Conservation (phyloP, 805 yeast genomes). For the Candida namnaoensis region DNA sequence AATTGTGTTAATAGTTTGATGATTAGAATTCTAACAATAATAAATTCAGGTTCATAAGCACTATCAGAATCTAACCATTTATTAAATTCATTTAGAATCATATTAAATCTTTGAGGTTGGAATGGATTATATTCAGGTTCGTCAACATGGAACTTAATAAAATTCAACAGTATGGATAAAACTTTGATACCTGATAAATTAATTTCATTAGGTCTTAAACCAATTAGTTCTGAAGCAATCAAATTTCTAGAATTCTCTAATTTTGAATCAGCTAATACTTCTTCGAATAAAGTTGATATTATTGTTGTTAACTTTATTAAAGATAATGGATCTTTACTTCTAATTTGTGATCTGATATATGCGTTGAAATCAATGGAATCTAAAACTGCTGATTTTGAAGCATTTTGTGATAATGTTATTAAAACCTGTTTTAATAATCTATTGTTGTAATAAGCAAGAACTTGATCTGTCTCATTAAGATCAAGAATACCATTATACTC, state of each 20-base stretch:
- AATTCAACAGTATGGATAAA: slow-evolving; percentile 37
- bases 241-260: slow-evolving; percentile 49
- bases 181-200: slow-evolving; percentile 33
- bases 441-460: slow-evolving; percentile 21
- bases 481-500: neutral
- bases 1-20: slow-evolving; percentile 32
- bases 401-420: slow-evolving; percentile 19
- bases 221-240: slow-evolving; percentile 58
- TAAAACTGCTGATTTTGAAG: slow-evolving; percentile 14
- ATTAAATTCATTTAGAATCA: slow-evolving; percentile 46
- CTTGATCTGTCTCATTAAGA: neutral
- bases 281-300: slow-evolving; percentile 22
- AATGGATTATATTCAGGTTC: slow-evolving; percentile 30
- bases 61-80: slow-evolving; percentile 56
- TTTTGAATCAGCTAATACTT: slow-evolving; percentile 24
- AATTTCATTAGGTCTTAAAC: slow-evolving; percentile 36
- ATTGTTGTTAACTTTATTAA: slow-evolving; percentile 21
- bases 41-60: slow-evolving; percentile 50
- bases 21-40: slow-evolving; percentile 40
- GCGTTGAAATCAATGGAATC: slow-evolving; percentile 18
- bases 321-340: slow-evolving; percentile 21
- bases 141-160: slow-evolving; percentile 20
- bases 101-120: slow-evolving; percentile 54
- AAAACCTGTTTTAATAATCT: slow-evolving; percentile 25
- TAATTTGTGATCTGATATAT: slow-evolving; percentile 22